A percentile compares a stretch with the other conserved stretches of the same genome.
These are phyloP conservation scores for Trichoderma aggressivum DNA, from an alignment of 2,329 filamentous ascomycete species.

Conservation along the genomic window DNA sequence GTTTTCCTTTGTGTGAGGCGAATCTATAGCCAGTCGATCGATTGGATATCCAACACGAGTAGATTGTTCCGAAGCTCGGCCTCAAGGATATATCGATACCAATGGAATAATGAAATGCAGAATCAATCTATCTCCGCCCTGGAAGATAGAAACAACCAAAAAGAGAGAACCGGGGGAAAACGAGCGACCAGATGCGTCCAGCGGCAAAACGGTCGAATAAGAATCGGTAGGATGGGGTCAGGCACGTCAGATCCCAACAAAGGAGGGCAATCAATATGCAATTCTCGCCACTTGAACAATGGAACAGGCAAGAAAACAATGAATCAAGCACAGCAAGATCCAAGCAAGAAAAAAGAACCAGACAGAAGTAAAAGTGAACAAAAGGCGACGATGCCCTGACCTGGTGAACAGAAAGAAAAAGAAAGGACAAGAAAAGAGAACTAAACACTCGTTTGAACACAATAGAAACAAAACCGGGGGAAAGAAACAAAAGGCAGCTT, in stretches of 20 bases:
- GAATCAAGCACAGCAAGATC: neutral
- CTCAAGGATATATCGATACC: neutral
- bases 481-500: neutral
- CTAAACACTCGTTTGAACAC: neutral
- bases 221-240: neutral
- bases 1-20: neutral
- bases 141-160: neutral
- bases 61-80: neutral
- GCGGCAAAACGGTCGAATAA: neutral
- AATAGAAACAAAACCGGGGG: neutral
- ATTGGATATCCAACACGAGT: neutral
- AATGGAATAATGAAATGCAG: neutral
- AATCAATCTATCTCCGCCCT: slow-evolving; percentile 1
- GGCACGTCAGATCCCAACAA: neutral
- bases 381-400: neutral
- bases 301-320: neutral
- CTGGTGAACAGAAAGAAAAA: neutral
- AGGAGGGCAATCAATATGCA: slow-evolving; percentile 1
- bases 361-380: neutral
- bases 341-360: neutral
- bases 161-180: neutral
- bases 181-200: neutral
- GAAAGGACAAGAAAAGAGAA: neutral
- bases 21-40: neutral
- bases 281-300: neutral